Evolutionary conservation across 2,329 filamentous ascomycete genomes (phyloP).

Genomic region (Mollisia scopiformis): DNA sequence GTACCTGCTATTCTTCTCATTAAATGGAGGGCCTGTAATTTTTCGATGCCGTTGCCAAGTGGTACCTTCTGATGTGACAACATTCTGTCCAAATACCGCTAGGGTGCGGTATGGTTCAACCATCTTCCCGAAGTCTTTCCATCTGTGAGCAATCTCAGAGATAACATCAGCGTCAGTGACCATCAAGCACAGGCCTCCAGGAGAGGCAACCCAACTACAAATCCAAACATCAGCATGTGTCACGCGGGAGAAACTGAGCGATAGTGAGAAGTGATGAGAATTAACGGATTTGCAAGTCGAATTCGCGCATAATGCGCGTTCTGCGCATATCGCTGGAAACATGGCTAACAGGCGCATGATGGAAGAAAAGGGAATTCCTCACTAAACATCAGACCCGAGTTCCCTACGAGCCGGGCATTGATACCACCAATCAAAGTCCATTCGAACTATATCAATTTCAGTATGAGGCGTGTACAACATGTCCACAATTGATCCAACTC

Average conservation of each 20-base stretch:
- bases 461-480: not conserved
- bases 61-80: conserved; percentile 68
- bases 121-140: conserved; percentile 26
- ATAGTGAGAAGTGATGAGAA: not conserved
- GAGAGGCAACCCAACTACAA: conserved; percentile 14
- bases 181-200: conserved; percentile 14
- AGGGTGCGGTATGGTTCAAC: conserved; percentile 23
- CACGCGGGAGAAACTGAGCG: not conserved
- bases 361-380: not conserved
- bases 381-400: conserved; percentile 21
- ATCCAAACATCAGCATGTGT: not conserved
- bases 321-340: not conserved
- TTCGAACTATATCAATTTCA: not conserved
- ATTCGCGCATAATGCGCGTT: too few species aligned
- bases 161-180: conserved; percentile 20
- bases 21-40: conserved; percentile 71
- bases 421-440: conserved; percentile 18
- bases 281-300: not conserved
- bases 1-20: conserved; percentile 61
- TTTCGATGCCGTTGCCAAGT: conserved; percentile 75
- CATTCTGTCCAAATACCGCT: conserved; percentile 59
- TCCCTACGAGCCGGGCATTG: conserved; percentile 16
- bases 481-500: not conserved
- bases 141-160: conserved; percentile 18
- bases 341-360: not conserved